Conservation (phyloP, 106 monocot genomes). For the Apostasia shenzhenica region DNA sequence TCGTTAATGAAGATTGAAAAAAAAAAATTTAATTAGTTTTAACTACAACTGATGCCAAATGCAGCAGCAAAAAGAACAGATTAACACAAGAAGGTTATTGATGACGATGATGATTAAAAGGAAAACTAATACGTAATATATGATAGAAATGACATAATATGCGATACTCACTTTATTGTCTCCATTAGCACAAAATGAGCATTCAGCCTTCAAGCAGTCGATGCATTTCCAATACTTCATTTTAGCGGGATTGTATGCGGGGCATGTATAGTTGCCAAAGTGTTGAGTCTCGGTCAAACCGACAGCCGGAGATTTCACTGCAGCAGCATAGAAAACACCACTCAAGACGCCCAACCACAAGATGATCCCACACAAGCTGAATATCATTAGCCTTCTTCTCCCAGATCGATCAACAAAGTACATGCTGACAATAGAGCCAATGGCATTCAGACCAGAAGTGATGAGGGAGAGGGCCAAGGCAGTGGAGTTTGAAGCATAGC, state of each 20-base stretch:
- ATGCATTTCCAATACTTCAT: constrained; percentile 42
- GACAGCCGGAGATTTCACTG: constrained; percentile 48
- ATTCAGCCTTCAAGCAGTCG: constrained; percentile 56
- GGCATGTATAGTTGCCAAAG: constrained; percentile 44
- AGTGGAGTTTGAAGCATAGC: constrained; percentile 75
- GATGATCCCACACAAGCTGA: constrained; percentile 67
- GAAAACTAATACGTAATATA: too few relatives aligned
- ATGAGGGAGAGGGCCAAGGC: constrained; percentile 76
- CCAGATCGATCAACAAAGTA: constrained; percentile 72
- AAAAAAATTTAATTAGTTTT: too few relatives aligned
- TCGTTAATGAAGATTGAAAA: too few relatives aligned
- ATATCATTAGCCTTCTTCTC: constrained; percentile 50
- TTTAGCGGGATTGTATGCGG: constrained; percentile 26
- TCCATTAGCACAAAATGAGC: constrained; percentile 55
- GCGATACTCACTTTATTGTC: constrained; percentile 29
- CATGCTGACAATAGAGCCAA: constrained; percentile 77
- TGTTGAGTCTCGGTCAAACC: constrained; percentile 22
- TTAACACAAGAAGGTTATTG: too few relatives aligned
- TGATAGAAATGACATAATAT: too few relatives aligned
- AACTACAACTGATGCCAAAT: too few relatives aligned
- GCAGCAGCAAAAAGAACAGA: too few relatives aligned
- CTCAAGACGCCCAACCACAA: constrained; percentile 39
- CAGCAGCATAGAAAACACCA: constrained; percentile 49
- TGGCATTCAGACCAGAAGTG: constrained; percentile 70
- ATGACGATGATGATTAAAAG: too few relatives aligned